Evolutionary conservation across 1,284 basidiomycete species (phyloP).

Genomic region (Mycena sp.): DNA sequence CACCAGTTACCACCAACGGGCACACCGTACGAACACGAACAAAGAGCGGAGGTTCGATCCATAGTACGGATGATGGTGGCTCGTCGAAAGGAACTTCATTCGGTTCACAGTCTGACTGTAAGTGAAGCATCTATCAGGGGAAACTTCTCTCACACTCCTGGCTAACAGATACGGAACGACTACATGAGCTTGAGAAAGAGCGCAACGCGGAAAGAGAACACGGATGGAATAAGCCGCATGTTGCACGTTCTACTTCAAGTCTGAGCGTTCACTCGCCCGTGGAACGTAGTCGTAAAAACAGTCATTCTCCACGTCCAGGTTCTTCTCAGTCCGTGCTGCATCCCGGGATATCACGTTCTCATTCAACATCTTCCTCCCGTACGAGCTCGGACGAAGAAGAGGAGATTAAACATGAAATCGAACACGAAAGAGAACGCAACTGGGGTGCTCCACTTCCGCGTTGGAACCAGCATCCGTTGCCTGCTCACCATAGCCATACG

Average conservation of each 20-base stretch:
- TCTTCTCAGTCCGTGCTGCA: conserved; percentile 43
- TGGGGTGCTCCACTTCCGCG: conserved; percentile 68
- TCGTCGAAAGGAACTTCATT: conserved; percentile 24
- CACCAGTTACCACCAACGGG: no score
- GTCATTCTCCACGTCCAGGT: conserved; percentile 45
- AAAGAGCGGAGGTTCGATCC: no score
- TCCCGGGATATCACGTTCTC: conserved; percentile 32
- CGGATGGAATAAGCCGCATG: conserved; percentile 24
- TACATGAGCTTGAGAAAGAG: conserved; percentile 43
- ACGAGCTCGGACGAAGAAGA: conserved; percentile 51
- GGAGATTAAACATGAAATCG: conserved; percentile 48
- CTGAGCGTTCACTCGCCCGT: conserved; percentile 39
- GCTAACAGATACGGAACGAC: conserved; percentile 26
- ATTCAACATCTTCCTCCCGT: conserved; percentile 43
- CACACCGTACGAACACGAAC: no score
- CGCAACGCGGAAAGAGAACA: conserved; percentile 36
- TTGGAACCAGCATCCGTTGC: conserved; percentile 47
- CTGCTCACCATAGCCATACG: conserved; percentile 21
- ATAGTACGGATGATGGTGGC: conserved; percentile 8
- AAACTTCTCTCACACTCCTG: neutral
- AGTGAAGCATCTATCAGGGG: neutral
- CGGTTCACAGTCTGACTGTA: conserved; percentile 29
- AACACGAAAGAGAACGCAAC: conserved; percentile 57
- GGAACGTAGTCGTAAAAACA: conserved; percentile 37
- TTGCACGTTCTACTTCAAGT: conserved; percentile 37